Evolutionary conservation across 495 filamentous ascomycete species (phyloP).

Genomic region (Penicillium nucicola): DNA sequence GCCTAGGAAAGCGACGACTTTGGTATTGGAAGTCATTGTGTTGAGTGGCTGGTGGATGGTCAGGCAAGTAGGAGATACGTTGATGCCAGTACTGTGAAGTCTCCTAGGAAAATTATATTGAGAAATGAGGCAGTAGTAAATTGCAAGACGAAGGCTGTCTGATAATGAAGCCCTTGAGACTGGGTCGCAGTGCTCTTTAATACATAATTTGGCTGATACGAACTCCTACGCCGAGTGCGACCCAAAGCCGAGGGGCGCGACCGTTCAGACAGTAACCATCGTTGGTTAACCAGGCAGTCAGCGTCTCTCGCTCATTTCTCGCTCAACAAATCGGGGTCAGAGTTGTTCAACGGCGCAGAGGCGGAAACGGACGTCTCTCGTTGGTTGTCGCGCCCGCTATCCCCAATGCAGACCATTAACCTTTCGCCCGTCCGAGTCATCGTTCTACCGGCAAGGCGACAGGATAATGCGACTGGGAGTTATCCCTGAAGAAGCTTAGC

Average conservation of each 20-base stretch:
- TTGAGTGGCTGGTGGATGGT: background rate
- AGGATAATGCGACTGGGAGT: background rate
- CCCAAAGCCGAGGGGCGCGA: too few relatives aligned
- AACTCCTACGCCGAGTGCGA: too few relatives aligned
- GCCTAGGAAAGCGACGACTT: slow-evolving; percentile 48
- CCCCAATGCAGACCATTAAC: background rate
- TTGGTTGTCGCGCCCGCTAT: slow-evolving; percentile 1
- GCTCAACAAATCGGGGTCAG: background rate
- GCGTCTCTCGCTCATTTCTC: slow-evolving; percentile 11
- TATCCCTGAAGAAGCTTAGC: background rate
- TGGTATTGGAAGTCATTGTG: slow-evolving; percentile 13
- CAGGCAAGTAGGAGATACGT: too few relatives aligned
- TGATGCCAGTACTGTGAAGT: too few relatives aligned
- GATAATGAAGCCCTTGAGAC: too few relatives aligned
- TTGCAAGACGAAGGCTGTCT: background rate
- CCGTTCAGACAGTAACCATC: too few relatives aligned
- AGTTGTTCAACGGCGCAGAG: background rate
- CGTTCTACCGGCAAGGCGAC: background rate
- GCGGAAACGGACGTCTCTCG: background rate
- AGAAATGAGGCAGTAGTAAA: background rate
- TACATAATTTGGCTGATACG: background rate
- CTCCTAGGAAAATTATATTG: background rate
- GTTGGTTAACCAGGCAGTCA: too few relatives aligned
- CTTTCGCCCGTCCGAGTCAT: too few relatives aligned
- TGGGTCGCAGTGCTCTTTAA: background rate